Percentiles rank a stretch among this genome's conserved stretches.
phyloP scores from a whole-genome alignment of 2,329 filamentous ascomycete genomes.

The Aspergillus neotritici region DNA sequence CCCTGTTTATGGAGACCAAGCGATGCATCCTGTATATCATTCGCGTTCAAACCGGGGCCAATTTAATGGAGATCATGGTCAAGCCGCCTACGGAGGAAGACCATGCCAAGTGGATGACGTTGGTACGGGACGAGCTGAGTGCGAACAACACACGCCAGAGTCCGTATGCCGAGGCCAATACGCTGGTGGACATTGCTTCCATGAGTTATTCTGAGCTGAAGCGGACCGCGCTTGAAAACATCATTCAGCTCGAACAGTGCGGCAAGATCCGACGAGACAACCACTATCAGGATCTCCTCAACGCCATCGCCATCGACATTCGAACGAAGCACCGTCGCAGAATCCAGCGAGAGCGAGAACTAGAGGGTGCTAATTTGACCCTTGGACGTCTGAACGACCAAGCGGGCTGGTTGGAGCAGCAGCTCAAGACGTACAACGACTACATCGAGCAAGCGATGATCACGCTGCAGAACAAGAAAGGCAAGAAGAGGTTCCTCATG shows the following conservation, averaged over 20 bases:
- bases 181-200: constrained; percentile 77
- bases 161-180: constrained; percentile 82
- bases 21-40: constrained; percentile 97
- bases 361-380: constrained; percentile 57
- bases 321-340: constrained; percentile 91
- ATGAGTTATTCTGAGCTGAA: constrained; percentile 92
- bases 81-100: constrained; percentile 84
- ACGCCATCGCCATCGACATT: constrained; percentile 93
- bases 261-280: constrained; percentile 83
- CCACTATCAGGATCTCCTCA: constrained; percentile 95
- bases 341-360: constrained; percentile 82
- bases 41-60: constrained; percentile 83
- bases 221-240: constrained; percentile 86
- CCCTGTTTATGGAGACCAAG: constrained; percentile 97
- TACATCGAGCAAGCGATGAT: constrained; percentile 99
- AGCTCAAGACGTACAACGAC: constrained; percentile 96
- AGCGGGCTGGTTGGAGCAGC: constrained; percentile 85
- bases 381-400: constrained; percentile 51
- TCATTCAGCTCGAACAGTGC: constrained; percentile 78
- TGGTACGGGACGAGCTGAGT: constrained; percentile 76
- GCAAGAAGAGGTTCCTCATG: constrained; percentile 86
- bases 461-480: constrained; percentile 94
- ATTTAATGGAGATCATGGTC: constrained; percentile 91
- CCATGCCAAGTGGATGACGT: constrained; percentile 75
- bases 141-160: constrained; percentile 64